Evolutionary conservation across 2,329 filamentous ascomycete genomes (phyloP), one percentile per base, ranked within the genome.

Genomic region (Emmonsia crescens): DNA sequence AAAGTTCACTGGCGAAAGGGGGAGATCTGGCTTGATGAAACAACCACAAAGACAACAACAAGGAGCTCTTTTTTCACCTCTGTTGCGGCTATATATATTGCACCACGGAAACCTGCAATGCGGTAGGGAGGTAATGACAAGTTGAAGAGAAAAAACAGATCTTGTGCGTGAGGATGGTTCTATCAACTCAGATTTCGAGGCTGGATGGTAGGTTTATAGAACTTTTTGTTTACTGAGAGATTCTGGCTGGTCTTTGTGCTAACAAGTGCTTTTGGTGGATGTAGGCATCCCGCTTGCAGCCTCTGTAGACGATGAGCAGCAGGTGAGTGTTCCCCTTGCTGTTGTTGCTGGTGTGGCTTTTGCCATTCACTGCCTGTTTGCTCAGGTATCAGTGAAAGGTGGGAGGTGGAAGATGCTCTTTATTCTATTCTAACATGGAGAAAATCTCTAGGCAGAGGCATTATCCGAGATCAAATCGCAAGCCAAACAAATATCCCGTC

Each of bases 251-350:
- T 54, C 40, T 27, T 27, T 40, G 57, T 38, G 29, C 33, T 31
- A 21, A 60, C 16, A 19, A 38, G 24, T 48, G 61, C 42, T 55
- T 56, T 49, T 21, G 60, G 21, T 64, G 57, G 64, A 62, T 66
- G 58, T 70, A 96, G 92, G 93, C 82, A 85, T 97, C 67, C 92
- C 96, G 82, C 85, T 99, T 68, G 93, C 91, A 72, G 93, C 93
- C 63, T 96, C 92, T 1, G 90, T 96, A 70, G 94, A 97, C 76
- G 94, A 97, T 76, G 91, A 96, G 74, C 85, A 89, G 78, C 85
- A 89, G 78, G 86, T 88, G 71, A 63, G 76, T 68, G 55, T 33
- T 33, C 27, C 5, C 29, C 5, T 9, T 31, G 48, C 24, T 51
- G 48, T 14, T 31, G 24, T 31, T 54, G 51, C 27, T 51, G 51